Conservation (phyloP, 257 asterid genomes). For the Solanum chilense region DNA sequence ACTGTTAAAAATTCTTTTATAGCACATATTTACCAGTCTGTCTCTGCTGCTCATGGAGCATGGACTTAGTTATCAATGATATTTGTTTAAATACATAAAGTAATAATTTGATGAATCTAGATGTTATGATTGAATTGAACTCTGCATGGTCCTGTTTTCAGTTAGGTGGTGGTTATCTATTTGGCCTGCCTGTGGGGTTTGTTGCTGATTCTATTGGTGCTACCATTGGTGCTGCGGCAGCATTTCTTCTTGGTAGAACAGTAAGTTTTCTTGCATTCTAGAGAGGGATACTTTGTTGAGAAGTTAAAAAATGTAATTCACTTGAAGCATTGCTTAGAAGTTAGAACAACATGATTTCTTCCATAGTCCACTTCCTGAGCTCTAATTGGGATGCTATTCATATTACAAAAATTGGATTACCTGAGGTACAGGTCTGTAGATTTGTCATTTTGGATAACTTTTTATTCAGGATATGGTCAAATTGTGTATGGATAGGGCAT, state of each 20-base stretch:
- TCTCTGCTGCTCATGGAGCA: not conserved
- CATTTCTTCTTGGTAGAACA: slow-evolving; percentile 94
- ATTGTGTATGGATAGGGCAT: not conserved
- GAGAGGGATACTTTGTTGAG: not conserved
- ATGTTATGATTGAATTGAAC: not conserved
- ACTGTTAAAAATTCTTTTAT: not conserved
- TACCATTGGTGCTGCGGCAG: slow-evolving; percentile 87
- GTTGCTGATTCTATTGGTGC: slow-evolving; percentile 96
- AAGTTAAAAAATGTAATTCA: not conserved
- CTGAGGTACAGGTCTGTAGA: not conserved
- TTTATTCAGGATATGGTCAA: not conserved
- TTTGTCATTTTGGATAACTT: not conserved
- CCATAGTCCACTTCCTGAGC: not conserved
- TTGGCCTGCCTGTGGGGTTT: slow-evolving; percentile 95
- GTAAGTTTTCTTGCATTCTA: slow-evolving; percentile 32
- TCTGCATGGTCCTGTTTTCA: slow-evolving; percentile 23
- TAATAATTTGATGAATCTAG: not conserved
- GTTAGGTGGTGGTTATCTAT: slow-evolving; percentile 99
- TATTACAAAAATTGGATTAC: not conserved
- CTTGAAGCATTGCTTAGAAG: not conserved
- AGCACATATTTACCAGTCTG: not conserved
- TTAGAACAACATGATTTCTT: not conserved
- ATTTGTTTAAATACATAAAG: not conserved
- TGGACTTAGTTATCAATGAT: not conserved
- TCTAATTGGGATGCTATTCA: not conserved